Evolutionary conservation across 768 basidiomycete species (phyloP), one percentile per base, ranked within the genome.

Genomic region (Kwoniella mangroviensis): DNA sequence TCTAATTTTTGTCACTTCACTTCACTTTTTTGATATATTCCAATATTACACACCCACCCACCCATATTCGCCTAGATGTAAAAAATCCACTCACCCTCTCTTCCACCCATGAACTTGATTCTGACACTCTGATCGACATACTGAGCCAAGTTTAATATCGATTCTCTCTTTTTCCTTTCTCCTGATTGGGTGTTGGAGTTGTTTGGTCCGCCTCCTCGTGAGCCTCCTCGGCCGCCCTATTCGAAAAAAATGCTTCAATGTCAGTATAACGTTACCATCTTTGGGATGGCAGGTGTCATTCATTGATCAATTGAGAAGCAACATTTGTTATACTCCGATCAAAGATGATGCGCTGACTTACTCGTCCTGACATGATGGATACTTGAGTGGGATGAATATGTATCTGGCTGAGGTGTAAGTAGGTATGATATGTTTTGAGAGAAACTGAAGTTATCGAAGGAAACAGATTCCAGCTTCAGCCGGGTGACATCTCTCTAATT

Each of bases 81-180:
- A 28, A 4, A 26, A 24, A 15, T 11, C 4, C 2, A 78, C 77
- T 61, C 70, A 92, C 95, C 94, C 88, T 99, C 94, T 51, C 97
- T 86, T 49, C 96, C 96, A 54, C 97, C 97, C n/a, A 93, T 93
- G 81, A 99, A 98, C 84, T 97, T 98, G 79, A 98, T 94, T 66
- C 93, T 86, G 80, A 99, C 92, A 71, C 89, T 88, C 83, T 94
- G 90, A 83, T 96, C 92, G 63, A 91, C 91, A 77, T 97, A 98
- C 83, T 96, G 95, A 59, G 92, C 89, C 41, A 98, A 89, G 83
- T 98, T 94, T 41, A 98, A 89, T 83, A 98, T 98, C 34, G 93
- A 92, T 83, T 98, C 96, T 53, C 92, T 88, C 82, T 91, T 92
- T 54, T 92, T 92, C 81, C 91, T 93, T 75, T 93, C 83, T 3